Percentiles rank a stretch among this genome's conserved stretches.
Evolutionary conservation across 352 stramenopile species (phyloP).

Genomic region (Pythium oligandrum): DNA sequence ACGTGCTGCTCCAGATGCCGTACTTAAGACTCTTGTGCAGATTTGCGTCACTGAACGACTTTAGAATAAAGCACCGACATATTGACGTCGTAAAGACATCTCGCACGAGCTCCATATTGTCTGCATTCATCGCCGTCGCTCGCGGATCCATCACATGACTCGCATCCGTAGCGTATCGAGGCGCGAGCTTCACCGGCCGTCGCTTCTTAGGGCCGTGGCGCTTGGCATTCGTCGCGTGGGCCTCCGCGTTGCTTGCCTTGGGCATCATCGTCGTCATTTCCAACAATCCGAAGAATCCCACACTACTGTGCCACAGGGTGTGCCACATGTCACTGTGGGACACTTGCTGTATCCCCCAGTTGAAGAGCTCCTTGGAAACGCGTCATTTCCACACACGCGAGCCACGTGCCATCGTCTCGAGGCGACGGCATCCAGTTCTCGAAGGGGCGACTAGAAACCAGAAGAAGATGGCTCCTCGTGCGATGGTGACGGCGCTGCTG

Average conservation of each 20-base stretch:
- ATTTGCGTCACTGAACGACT: constrained; percentile 84
- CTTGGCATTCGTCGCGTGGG: background rate
- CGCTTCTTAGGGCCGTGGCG: constrained; percentile 20
- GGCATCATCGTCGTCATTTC: too few relatives aligned
- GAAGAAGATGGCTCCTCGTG: constrained; percentile 1
- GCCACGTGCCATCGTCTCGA: too few relatives aligned
- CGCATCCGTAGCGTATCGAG: constrained; percentile 25
- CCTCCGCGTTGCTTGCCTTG: too few relatives aligned
- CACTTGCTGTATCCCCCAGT: constrained; percentile 3
- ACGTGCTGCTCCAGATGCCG: constrained; percentile 76
- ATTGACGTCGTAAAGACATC: constrained; percentile 56
- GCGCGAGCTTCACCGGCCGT: constrained; percentile 33
- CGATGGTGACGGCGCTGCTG: constrained; percentile 2
- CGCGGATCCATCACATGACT: background rate
- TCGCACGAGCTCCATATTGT: constrained; percentile 36
- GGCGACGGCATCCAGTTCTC: too few relatives aligned
- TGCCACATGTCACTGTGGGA: constrained; percentile 3
- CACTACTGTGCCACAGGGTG: too few relatives aligned
- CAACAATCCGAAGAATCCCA: too few relatives aligned
- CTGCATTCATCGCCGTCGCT: constrained; percentile 6
- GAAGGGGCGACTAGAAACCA: too few relatives aligned
- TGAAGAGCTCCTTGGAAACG: constrained; percentile 5
- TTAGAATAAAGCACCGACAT: constrained; percentile 79
- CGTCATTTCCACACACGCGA: too few relatives aligned
- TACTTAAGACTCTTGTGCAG: constrained; percentile 85